These are phyloP conservation scores for Solanum lycopersicoides DNA, from an alignment of 257 asterid species.

Conservation along the genomic window DNA sequence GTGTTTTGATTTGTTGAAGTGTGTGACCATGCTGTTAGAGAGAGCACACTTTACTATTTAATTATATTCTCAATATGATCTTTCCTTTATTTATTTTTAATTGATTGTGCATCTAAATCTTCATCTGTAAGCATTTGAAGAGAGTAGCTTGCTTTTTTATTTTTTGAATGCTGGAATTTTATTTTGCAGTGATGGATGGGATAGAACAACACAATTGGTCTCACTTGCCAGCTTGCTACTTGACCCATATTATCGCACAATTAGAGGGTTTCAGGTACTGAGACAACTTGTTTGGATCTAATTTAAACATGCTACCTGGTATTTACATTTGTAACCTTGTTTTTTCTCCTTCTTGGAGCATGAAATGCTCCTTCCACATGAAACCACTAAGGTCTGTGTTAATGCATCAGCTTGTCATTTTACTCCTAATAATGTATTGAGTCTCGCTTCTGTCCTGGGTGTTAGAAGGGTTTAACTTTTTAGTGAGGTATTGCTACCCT, in stretches of 20 bases:
- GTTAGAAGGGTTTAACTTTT: neutral
- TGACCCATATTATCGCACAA: slow-evolving; percentile 93
- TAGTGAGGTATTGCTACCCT: neutral
- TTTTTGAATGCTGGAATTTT: slow-evolving; percentile 2
- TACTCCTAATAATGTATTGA: neutral
- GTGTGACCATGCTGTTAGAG: neutral
- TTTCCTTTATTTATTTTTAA: neutral
- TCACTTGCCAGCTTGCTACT: slow-evolving; percentile 93
- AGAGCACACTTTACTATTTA: neutral
- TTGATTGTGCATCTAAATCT: neutral
- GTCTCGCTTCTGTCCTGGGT: neutral
- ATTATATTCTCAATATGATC: neutral
- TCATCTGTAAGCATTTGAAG: neutral
- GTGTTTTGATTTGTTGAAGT: neutral
- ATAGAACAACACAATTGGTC: slow-evolving; percentile 91
- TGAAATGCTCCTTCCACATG: neutral
- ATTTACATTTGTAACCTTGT: neutral
- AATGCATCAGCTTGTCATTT: neutral
- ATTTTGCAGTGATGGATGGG: slow-evolving; percentile 94
- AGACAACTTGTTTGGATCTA: slow-evolving; percentile 2
- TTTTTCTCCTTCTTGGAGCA: neutral
- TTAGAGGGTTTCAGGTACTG: slow-evolving; percentile 87
- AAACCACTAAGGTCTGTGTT: neutral
- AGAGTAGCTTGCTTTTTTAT: neutral
- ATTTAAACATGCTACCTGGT: neutral